Evolutionary conservation across 1,284 basidiomycete genomes (phyloP).

Genomic region (Ganoderma resinaceum): DNA sequence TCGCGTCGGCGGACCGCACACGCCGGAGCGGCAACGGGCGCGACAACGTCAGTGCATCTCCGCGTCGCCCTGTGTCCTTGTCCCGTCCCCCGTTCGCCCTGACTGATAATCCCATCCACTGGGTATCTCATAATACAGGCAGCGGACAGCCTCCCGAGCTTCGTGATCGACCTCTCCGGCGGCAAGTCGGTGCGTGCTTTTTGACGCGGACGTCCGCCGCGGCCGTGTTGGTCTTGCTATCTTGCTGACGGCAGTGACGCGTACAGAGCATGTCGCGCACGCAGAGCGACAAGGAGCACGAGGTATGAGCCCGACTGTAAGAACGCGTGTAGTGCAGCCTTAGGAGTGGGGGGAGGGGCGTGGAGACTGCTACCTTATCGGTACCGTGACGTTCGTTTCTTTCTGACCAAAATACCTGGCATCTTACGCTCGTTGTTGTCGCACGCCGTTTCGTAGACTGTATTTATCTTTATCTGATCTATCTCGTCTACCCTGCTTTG

Average conservation of each 20-base stretch:
- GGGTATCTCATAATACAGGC: background rate
- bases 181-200: background rate
- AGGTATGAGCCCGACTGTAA: background rate
- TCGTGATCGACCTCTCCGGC: background rate
- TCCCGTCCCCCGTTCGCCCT: background rate
- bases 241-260: background rate
- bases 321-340: background rate
- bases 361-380: background rate
- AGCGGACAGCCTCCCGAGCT: background rate
- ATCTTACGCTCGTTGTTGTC: background rate
- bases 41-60: background rate
- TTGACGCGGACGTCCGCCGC: background rate
- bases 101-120: background rate
- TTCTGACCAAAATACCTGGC: background rate
- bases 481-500: background rate
- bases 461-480: too few species aligned
- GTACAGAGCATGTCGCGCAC: background rate
- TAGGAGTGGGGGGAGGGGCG: background rate
- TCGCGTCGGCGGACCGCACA: background rate
- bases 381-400: constrained; percentile 1
- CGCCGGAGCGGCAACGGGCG: background rate
- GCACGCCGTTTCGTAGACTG: background rate
- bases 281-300: background rate
- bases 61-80: background rate
- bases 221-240: too few species aligned